Percentiles rank a stretch among this genome's conserved stretches.
Conservation (phyloP, 2,329 filamentous ascomycete genomes). For the Curvularia lunata region DNA sequence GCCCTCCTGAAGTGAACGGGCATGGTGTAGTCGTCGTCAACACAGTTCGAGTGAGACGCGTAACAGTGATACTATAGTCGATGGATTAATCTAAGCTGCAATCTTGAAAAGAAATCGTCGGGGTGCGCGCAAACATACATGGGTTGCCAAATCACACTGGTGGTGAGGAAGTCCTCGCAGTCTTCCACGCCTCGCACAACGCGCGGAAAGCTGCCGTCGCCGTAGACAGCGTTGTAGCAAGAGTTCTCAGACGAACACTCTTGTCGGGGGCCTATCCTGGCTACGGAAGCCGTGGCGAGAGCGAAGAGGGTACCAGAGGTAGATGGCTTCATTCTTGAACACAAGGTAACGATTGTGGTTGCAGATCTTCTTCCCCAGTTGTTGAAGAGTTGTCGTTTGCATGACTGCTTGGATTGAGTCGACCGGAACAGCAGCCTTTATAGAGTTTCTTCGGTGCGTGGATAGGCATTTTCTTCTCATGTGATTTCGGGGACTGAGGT, state of each 20-base stretch:
- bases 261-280: conserved; percentile 27
- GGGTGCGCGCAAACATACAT: conserved; percentile 22
- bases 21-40: conserved; percentile 20
- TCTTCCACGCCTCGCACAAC: conserved; percentile 23
- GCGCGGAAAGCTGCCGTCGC: conserved; percentile 20
- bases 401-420: background rate
- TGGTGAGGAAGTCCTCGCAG: conserved; percentile 36
- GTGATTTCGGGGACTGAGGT: background rate
- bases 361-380: background rate
- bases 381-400: background rate
- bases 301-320: conserved; percentile 15
- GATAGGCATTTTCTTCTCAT: background rate
- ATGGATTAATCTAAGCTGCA: background rate
- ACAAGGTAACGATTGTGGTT: conserved; percentile 4
- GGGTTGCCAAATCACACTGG: conserved; percentile 32
- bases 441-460: background rate
- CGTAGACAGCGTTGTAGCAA: conserved; percentile 38
- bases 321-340: conserved; percentile 32
- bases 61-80: conserved; percentile 16
- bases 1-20: conserved; percentile 3
- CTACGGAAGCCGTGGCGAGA: conserved; percentile 21
- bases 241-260: conserved; percentile 28
- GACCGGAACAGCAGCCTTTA: conserved; percentile 6
- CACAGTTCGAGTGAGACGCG: conserved; percentile 14
- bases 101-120: background rate